These are phyloP conservation scores for Nowakowskiella sp. DNA, from an alignment of 192 early-diverging fungal species.

Conservation along the genomic window DNA sequence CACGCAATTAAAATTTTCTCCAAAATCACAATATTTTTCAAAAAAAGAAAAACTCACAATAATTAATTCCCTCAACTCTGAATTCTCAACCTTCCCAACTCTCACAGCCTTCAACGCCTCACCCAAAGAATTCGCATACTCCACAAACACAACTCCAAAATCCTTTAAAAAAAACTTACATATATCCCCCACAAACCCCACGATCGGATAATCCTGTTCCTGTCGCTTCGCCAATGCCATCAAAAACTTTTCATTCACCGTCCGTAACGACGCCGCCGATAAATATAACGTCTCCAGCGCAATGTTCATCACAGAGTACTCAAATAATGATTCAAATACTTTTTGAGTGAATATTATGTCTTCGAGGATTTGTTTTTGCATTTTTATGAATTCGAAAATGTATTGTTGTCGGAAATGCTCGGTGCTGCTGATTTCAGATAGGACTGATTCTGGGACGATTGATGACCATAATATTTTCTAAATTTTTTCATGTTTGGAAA, in stretches of 20 bases:
- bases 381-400: conserved; percentile 12
- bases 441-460: background rate
- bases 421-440: background rate
- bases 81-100: background rate
- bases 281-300: background rate
- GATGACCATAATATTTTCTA: background rate
- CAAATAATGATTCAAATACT: conserved; percentile 1
- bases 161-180: background rate
- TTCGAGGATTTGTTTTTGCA: conserved; percentile 8
- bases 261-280: background rate
- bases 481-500: background rate
- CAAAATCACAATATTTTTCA: background rate
- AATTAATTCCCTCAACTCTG: background rate
- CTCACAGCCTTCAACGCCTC: background rate
- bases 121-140: background rate
- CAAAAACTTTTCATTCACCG: conserved; percentile 1
- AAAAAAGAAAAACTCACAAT: background rate
- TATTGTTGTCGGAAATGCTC: conserved; percentile 7
- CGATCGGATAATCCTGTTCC: background rate
- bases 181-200: background rate
- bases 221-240: background rate
- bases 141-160: background rate
- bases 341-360: conserved; percentile 9
- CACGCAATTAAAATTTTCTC: too few relatives aligned
- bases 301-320: background rate